Evolutionary conservation across 2,329 filamentous ascomycete genomes (phyloP).

Genomic region (Phyllachora maydis): DNA sequence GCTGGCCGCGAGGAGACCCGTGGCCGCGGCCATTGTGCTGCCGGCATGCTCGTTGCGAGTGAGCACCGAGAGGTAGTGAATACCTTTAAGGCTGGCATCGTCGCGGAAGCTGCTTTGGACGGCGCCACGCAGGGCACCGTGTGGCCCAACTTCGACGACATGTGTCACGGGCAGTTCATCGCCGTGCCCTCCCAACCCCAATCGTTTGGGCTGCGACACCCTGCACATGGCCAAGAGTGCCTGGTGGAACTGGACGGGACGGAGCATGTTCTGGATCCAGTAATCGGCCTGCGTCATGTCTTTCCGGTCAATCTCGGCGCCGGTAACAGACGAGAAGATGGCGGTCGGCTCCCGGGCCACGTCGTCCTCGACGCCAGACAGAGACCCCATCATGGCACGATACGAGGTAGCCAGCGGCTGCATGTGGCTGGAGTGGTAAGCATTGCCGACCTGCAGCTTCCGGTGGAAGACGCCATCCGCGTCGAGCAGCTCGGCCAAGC

Average conservation of each 20-base stretch:
- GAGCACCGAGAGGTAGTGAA: neutral
- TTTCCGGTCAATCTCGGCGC: constrained; percentile 4
- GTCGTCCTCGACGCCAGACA: constrained; percentile 15
- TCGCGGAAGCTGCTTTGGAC: constrained; percentile 10
- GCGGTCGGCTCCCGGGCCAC: constrained; percentile 7
- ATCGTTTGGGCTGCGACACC: too few relatives aligned
- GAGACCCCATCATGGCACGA: constrained; percentile 4
- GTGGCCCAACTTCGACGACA: constrained; percentile 14
- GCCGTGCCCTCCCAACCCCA: too few relatives aligned
- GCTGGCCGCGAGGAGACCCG: neutral
- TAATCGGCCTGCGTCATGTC: constrained; percentile 4
- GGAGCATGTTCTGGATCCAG: constrained; percentile 10
- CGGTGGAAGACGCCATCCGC: constrained; percentile 12
- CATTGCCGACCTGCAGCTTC: constrained; percentile 16
- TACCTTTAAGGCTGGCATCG: neutral
- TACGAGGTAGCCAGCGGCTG: constrained; percentile 9
- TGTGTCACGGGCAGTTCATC: constrained; percentile 6
- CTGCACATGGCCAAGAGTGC: too few relatives aligned
- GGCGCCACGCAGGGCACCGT: constrained; percentile 13
- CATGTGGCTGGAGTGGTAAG: constrained; percentile 22
- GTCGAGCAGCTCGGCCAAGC: constrained; percentile 10
- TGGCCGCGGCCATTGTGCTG: neutral
- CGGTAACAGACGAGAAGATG: constrained; percentile 9
- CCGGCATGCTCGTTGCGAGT: neutral
- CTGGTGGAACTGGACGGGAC: constrained; percentile 15